Percentiles rank a stretch among this genome's conserved stretches.
These are phyloP conservation scores for Platanus orientalis DNA, from an alignment of 164 flowering plant genomes.

Conservation along the genomic window DNA sequence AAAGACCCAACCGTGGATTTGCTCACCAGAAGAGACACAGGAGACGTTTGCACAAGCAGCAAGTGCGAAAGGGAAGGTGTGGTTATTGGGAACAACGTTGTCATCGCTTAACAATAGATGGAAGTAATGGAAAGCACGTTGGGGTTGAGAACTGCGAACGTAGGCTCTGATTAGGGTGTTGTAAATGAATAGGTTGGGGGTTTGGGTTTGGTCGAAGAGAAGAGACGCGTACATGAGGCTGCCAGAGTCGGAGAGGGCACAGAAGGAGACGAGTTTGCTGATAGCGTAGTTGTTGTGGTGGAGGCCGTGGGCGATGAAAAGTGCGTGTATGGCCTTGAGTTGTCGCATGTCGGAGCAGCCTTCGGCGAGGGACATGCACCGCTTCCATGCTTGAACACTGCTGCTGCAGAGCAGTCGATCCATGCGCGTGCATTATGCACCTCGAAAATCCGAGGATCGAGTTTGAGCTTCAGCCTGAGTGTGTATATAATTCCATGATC, in stretches of 20 bases:
- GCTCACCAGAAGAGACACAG: background rate
- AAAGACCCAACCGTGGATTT: background rate
- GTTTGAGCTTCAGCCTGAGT: too few species aligned
- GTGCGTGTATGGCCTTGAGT: conserved; percentile 18
- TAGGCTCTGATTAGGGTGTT: conserved; percentile 28
- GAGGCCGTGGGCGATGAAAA: conserved; percentile 19
- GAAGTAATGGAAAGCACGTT: conserved; percentile 8
- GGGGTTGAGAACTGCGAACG: conserved; percentile 19
- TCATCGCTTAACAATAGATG: background rate
- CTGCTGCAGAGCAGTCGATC: background rate
- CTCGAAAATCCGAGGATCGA: too few species aligned
- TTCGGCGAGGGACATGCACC: conserved; percentile 15
- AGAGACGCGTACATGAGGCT: conserved; percentile 19
- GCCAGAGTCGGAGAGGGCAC: conserved; percentile 16
- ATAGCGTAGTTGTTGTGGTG: conserved; percentile 18
- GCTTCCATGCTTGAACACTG: conserved; percentile 9
- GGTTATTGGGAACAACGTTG: background rate
- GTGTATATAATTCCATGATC: too few species aligned
- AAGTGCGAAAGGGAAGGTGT: background rate
- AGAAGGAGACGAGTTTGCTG: conserved; percentile 23
- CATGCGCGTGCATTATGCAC: too few species aligned
- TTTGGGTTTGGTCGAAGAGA: conserved; percentile 11
- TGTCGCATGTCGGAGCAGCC: conserved; percentile 20
- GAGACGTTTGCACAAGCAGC: background rate
- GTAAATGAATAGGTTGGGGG: conserved; percentile 17